Evolutionary conservation across 1,284 basidiomycete genomes (phyloP), one percentile per base, ranked within the genome.

Genomic region (Microbotryum violaceum): DNA sequence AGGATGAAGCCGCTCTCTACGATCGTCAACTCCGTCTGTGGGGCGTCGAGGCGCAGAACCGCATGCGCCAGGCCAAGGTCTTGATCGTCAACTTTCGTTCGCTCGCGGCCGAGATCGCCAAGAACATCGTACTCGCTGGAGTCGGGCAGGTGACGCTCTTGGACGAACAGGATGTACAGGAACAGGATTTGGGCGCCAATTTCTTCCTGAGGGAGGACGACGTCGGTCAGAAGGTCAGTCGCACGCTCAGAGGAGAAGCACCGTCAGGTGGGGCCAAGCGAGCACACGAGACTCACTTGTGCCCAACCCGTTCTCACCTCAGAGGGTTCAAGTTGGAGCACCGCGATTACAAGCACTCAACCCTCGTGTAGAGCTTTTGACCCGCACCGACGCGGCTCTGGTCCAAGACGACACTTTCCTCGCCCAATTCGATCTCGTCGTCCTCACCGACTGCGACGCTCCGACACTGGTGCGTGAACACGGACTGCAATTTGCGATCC

Each of bases 21-120:
- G 94, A 97, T 77, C 86, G 94, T 47, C 56, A 97, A 77, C 97
- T 98, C 78, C 84, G 96, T 31, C 79, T 97, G 64, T 98, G 94
- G 94, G 94, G 96, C 50, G 82, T 97, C 33, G 94, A 97, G 75
- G 94, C 96, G 31, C 94, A 98, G 76, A 91, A 94, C 68, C 94
- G 92, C 72, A 94, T 97, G 89, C 85, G 92, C 69, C 90, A 88
- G 71, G 88, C 93, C 16, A 89, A 91, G 6, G 89, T 98, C 66
- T 79, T 97, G 56, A 81, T 99, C 50, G 78, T 92, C 44, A 83
- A 81, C 21, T 65, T 97, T 56, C 81, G 84, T 50, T 91, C 91
- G 4, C 81, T 90, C 45, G 91, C 94, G 20, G 91, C 92, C n/a
- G 96, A 99, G 76, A 83, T 87, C 27, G 88, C 96, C 77, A 99